Percentiles rank a stretch among this genome's conserved stretches.
These are phyloP conservation scores for Saccharomycopsis crataegensis DNA, from an alignment of 1,139 yeast species.

Conservation along the genomic window DNA sequence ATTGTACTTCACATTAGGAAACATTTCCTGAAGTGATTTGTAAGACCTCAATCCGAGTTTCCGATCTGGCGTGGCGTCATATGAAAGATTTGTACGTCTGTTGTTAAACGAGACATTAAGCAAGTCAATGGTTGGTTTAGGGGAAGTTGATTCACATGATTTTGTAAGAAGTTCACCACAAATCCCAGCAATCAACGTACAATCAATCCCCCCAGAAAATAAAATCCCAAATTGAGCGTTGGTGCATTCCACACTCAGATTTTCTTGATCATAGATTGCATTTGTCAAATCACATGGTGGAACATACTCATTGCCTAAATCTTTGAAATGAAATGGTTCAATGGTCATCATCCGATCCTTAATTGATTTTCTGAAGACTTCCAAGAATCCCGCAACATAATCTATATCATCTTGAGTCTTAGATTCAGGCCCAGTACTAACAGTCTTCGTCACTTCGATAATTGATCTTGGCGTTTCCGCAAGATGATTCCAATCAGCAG, in stretches of 20 bases:
- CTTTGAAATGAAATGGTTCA: slow-evolving; percentile 33
- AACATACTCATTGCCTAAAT: slow-evolving; percentile 25
- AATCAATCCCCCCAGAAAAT: slow-evolving; percentile 93
- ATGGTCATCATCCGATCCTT: slow-evolving; percentile 48
- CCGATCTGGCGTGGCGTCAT: slow-evolving; percentile 75
- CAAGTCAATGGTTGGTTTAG: slow-evolving; percentile 47
- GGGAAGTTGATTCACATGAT: not conserved
- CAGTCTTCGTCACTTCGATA: slow-evolving; percentile 1
- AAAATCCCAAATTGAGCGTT: slow-evolving; percentile 48
- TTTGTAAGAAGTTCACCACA: slow-evolving; percentile 26
- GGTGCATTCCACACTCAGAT: slow-evolving; percentile 2
- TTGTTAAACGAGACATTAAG: slow-evolving; percentile 93
- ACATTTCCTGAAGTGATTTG: slow-evolving; percentile 38
- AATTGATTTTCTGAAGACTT: slow-evolving; percentile 36
- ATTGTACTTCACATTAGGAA: slow-evolving; percentile 35
- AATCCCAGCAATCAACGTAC: slow-evolving; percentile 63
- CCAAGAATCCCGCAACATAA: slow-evolving; percentile 25
- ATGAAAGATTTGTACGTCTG: slow-evolving; percentile 62
- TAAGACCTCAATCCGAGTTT: slow-evolving; percentile 60
- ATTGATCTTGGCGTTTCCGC: too few species aligned
- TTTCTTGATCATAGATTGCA: not conserved
- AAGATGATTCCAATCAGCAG: too few species aligned
- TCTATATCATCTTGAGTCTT: slow-evolving; percentile 21
- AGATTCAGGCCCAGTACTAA: slow-evolving; percentile 21
- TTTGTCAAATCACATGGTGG: not conserved